Conservation (phyloP, 106 monocot genomes). For the Dioscorea zingiberensis region DNA sequence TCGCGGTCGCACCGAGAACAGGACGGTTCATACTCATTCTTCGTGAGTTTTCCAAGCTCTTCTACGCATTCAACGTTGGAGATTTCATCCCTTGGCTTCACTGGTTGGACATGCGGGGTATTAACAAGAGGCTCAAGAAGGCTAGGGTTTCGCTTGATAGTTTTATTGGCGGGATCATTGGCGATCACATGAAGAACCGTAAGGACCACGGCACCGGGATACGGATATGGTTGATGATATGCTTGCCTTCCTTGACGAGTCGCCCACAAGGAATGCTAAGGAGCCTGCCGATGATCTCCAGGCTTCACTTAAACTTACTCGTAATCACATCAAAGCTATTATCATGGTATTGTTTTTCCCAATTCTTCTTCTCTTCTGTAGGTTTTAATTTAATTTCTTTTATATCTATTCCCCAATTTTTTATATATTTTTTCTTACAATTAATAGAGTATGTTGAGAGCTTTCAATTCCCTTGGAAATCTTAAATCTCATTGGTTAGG, state of each 20-base stretch:
- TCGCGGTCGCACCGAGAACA: constrained; percentile 28
- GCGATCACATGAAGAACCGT: constrained; percentile 51
- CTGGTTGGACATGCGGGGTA: constrained; percentile 58
- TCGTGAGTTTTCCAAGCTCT: constrained; percentile 86
- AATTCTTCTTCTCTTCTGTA: background rate
- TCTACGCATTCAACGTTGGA: constrained; percentile 80
- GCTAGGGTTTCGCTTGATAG: constrained; percentile 49
- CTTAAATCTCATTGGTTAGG: no score
- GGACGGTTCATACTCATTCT: constrained; percentile 59
- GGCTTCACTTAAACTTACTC: constrained; percentile 47
- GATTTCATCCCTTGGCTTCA: constrained; percentile 85
- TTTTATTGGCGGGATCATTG: constrained; percentile 81
- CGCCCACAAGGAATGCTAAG: background rate
- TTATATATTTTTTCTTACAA: no score
- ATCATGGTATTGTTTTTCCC: constrained; percentile 61
- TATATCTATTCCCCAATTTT: background rate
- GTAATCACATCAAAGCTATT: constrained; percentile 88
- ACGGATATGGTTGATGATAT: constrained; percentile 98
- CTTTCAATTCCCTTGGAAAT: no score
- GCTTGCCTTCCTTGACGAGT: constrained; percentile 60
- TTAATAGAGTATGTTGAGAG: no score
- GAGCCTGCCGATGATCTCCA: constrained; percentile 27
- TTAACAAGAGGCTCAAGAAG: constrained; percentile 40
- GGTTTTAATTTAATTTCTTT: background rate
- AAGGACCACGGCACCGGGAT: constrained; percentile 44